phyloP scores from a whole-genome alignment of 192 early-diverging fungal genomes.

The Linnemannia elongata region DNA sequence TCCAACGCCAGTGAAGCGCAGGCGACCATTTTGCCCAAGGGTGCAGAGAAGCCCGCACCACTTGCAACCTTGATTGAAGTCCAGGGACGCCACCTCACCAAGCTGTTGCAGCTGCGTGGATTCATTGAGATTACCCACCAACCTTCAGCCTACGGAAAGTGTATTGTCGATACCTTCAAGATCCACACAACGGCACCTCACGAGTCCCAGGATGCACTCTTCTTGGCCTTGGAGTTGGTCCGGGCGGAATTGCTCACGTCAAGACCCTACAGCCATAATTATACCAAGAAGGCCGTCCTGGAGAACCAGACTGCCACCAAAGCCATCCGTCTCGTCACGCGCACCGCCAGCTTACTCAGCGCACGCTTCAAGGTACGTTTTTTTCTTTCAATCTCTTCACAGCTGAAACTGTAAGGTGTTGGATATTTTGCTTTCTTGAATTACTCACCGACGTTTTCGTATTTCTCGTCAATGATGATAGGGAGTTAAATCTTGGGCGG shows the following conservation, averaged over 20 bases:
- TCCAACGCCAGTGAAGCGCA: constrained; percentile 30
- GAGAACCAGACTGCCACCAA: constrained; percentile 57
- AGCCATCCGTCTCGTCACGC: constrained; percentile 62
- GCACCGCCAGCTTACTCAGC: constrained; percentile 66
- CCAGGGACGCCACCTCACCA: constrained; percentile 39
- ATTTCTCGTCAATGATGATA: constrained; percentile 22
- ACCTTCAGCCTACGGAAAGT: constrained; percentile 59
- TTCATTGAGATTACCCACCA: constrained; percentile 56
- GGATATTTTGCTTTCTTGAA: no score
- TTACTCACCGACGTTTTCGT: background rate
- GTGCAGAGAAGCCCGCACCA: constrained; percentile 11
- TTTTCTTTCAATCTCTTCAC: background rate
- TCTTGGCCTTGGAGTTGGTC: constrained; percentile 68
- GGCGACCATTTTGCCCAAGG: constrained; percentile 18
- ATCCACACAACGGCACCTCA: constrained; percentile 12
- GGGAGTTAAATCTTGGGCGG: constrained; percentile 65
- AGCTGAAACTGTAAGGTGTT: background rate
- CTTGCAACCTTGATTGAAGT: constrained; percentile 25
- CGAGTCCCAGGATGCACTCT: constrained; percentile 63
- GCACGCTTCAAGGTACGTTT: constrained; percentile 66
- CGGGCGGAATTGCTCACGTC: constrained; percentile 62
- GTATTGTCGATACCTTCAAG: constrained; percentile 47
- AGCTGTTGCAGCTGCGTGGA: constrained; percentile 40
- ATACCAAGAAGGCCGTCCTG: constrained; percentile 51
- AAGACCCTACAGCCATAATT: constrained; percentile 61